phyloP scores from a whole-genome alignment of 176 grass and related monocot genomes.

The Ensete glaucum region DNA sequence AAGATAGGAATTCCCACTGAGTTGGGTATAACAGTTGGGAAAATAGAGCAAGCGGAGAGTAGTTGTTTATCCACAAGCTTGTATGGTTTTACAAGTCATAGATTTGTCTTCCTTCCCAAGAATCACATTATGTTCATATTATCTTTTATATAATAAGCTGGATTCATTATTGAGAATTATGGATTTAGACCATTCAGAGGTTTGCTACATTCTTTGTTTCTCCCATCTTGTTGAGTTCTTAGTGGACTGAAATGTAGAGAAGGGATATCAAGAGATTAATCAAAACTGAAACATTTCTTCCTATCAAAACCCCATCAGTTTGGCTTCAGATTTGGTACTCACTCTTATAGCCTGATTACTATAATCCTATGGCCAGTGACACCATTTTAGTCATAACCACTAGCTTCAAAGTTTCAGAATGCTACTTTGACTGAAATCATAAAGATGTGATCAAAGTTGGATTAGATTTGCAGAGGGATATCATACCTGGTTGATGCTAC shows the following conservation, averaged over 20 bases:
- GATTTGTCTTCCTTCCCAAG: constrained; percentile 12
- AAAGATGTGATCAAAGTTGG: constrained; percentile 53
- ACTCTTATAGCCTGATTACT: not conserved
- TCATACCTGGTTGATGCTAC: constrained; percentile 14
- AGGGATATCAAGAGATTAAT: too few relatives aligned
- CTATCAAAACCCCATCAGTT: too few relatives aligned
- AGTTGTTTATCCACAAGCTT: constrained; percentile 29
- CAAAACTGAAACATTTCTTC: too few relatives aligned
- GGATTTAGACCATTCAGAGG: too few relatives aligned
- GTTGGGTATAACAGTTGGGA: constrained; percentile 51
- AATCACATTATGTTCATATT: not conserved
- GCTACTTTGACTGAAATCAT: constrained; percentile 32
- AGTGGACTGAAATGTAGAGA: too few relatives aligned
- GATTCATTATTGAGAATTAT: not conserved
- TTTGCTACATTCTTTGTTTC: not conserved
- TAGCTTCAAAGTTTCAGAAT: constrained; percentile 17
- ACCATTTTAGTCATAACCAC: constrained; percentile 41
- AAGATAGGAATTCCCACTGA: constrained; percentile 25
- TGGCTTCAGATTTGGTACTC: too few relatives aligned
- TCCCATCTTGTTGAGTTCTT: too few relatives aligned
- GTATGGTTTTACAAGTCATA: constrained; percentile 15
- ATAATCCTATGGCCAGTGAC: constrained; percentile 32
- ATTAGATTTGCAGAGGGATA: constrained; percentile 32
- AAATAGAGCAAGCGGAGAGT: constrained; percentile 32
- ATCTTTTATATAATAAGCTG: constrained; percentile 5